Percentiles rank a stretch among this genome's conserved stretches.
Conservation (phyloP, 768 basidiomycete genomes). For the Suillus americanus region DNA sequence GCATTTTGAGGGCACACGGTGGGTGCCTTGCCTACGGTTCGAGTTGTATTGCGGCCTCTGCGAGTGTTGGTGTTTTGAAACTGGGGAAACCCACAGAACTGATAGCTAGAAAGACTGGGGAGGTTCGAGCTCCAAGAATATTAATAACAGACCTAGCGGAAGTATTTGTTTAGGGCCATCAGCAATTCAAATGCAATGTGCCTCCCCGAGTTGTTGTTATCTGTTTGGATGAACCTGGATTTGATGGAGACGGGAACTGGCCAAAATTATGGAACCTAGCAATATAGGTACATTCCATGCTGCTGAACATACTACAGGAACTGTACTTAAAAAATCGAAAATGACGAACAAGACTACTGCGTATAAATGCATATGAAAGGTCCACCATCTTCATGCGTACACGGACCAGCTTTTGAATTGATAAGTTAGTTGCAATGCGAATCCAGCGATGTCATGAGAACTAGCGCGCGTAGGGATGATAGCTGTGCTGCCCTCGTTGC, state of each 20-base stretch:
- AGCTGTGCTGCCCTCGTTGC: slow-evolving; percentile 76
- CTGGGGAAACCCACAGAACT: not conserved
- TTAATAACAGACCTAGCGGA: not conserved
- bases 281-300: not conserved
- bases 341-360: slow-evolving; percentile 1
- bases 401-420: slow-evolving; percentile 6
- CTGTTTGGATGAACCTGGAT: not conserved
- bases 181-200: not conserved
- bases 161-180: not conserved
- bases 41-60: not conserved
- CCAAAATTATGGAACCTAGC: not conserved
- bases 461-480: slow-evolving; percentile 81
- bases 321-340: not conserved
- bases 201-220: not conserved
- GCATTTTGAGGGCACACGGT: slow-evolving; percentile 25
- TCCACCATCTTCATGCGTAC: slow-evolving; percentile 1
- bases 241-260: too few relatives aligned
- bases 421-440: slow-evolving; percentile 10
- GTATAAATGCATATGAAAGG: slow-evolving; percentile 9
- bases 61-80: not conserved
- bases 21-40: not conserved
- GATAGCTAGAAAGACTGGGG: not conserved
- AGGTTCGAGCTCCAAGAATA: not conserved
- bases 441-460: slow-evolving; percentile 11
- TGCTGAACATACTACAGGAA: slow-evolving; percentile 2